Evolutionary conservation across 305 asterid species (phyloP), one percentile per base, ranked within the genome.

Genomic region (Plantago coronopus): DNA sequence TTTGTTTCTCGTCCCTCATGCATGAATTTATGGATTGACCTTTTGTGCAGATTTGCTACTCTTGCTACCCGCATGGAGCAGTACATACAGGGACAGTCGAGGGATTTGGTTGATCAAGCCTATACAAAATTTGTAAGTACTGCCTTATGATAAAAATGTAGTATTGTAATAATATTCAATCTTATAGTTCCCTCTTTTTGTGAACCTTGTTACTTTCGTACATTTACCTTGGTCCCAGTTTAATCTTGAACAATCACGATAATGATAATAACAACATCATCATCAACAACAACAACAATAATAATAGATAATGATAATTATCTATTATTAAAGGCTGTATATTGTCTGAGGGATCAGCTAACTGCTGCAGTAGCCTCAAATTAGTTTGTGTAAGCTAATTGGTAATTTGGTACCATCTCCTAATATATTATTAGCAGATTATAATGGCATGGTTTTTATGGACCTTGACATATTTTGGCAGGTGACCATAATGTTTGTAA

Each of bases 11-110:
- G 17, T 61, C 37, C 63, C 59, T 54, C 58, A 59, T 19, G 27
- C 49, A 63, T 65, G 66, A 53, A 70, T 56, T 68, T 63, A 65
- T 56, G 58, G 68, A 58, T 71, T 62, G 56, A 62, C 61, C 69
- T 69, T 64, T 68, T 73, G 50, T 57, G 56, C 78, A 94, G 99
- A 78, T 94, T 94, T 79, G 89, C 97, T 57, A 86, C 81, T 48
- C 94, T 94, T 75, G 97, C 99, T 55, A 88, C 97, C 70, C 96
- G 96, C 62, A 94, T 94, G 99, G 99, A 94, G 80, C 99, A 94
- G 82, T 94, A 94, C 72, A 94, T 90, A 71, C 97, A 94, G 71
- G 97, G 96, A 64, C 99, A 94, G 59, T 94, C 99, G 3, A 86
- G 99, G 83, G 94, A 94, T 81, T 88, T 90, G 80, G 97, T 94